phyloP scores from a whole-genome alignment of 1,284 basidiomycete species.

The Puccinia brachypodii region DNA sequence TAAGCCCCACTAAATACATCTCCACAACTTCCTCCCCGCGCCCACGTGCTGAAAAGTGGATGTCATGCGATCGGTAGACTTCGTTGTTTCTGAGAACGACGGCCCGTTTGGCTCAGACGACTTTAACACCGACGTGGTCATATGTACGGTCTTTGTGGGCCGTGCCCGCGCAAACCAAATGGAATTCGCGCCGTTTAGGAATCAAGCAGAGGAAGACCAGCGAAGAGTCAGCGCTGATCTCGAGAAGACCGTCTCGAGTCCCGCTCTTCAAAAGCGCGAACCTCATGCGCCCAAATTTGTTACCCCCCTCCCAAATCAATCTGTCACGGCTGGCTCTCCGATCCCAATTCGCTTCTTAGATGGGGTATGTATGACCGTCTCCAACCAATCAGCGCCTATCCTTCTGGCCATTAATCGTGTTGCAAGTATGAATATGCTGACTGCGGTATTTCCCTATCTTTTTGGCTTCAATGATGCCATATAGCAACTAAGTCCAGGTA shows the following conservation, averaged over 20 bases:
- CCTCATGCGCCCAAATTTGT: constrained; percentile 29
- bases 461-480: background rate
- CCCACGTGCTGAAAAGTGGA: background rate
- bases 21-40: background rate
- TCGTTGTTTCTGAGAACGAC: constrained; percentile 30
- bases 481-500: constrained; percentile 9
- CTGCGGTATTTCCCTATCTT: background rate
- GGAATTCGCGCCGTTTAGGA: constrained; percentile 17
- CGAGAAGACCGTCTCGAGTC: background rate
- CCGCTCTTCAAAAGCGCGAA: constrained; percentile 4
- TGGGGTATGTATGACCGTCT: constrained; percentile 1
- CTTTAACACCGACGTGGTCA: constrained; percentile 28
- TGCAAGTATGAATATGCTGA: background rate
- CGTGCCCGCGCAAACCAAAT: background rate
- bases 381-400: background rate
- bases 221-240: too few relatives aligned
- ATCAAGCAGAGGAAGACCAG: constrained; percentile 13
- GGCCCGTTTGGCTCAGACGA: constrained; percentile 18
- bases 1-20: background rate
- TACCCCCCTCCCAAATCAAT: background rate
- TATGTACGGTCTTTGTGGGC: constrained; percentile 18
- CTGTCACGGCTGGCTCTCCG: background rate
- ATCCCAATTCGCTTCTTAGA: constrained; percentile 23
- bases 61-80: background rate
- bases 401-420: background rate